Evolutionary conservation across 164 flowering plant genomes (phyloP), one percentile per base, ranked within the genome.

Genomic region (Houttuynia cordata): DNA sequence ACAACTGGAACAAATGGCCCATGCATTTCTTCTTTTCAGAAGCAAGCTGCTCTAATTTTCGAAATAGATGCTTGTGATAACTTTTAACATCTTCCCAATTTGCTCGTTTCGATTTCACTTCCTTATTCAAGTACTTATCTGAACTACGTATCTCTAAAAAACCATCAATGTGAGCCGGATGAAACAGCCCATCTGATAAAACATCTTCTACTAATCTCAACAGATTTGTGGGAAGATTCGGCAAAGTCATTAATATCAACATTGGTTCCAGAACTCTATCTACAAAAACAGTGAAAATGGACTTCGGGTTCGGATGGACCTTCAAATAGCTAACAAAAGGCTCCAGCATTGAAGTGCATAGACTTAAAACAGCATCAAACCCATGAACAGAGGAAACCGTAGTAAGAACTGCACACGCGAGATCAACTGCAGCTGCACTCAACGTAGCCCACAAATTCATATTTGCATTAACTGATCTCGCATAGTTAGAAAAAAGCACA

Each of bases 51-150:
- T 78, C 76, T 67, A 93, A 34, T 69, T 83, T 82, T 53, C 76
- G 75, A 76, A 93, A 93, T 10, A 89, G 68, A 73, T 86, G 87
- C 53, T 85, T 79, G 62, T 83, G 95, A 66, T 89, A 89, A 77
- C 98, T 92, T 77, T 73, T 79, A 21, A 83, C 63, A 25, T 77
- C 62, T 23, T 62, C 67, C 10, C 60, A 41, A 61, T 74, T 81
- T 19, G 69, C 56, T 19, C 75, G 80, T 53, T 68, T 69, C 60
- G 73, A 65, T 17, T 50, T 73, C 66, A 9, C 25, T 19, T 56
- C 39, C 22, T 70, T 61, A 23, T 52, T 56, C 18, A 34, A 68
- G 62, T 79, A 78, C 72, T 73, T 82, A 13, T 69, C 79, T 53
- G 72, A 54, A 61, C 74, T 64, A 21, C 67, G 75, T 59, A 81